A percentile compares a stretch with the other conserved stretches of the same genome.
These are phyloP conservation scores for Pleurotus giganteus DNA, from an alignment of 768 basidiomycete genomes.

Conservation along the genomic window DNA sequence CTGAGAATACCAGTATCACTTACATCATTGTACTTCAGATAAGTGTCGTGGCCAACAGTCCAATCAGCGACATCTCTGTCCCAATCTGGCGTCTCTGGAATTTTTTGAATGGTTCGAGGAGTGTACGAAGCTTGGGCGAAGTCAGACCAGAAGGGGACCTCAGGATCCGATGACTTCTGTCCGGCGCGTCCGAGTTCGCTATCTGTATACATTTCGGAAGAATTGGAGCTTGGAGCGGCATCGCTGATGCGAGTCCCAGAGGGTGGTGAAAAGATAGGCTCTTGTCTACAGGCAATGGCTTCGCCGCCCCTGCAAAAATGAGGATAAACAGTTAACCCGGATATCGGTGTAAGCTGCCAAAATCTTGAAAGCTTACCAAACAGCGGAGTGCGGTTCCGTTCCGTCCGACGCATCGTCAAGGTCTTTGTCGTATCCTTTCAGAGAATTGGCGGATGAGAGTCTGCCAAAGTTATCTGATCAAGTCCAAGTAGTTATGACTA, in stretches of 20 bases:
- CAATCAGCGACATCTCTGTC: slow-evolving; percentile 55
- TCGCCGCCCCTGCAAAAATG: slow-evolving; percentile 43
- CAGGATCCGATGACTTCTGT: slow-evolving; percentile 14
- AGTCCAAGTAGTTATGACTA: slow-evolving; percentile 2
- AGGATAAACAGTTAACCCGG: slow-evolving; percentile 2
- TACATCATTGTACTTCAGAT: slow-evolving; percentile 56
- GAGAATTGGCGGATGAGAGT: slow-evolving; percentile 39
- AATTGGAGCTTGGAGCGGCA: background rate
- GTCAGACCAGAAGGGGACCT: slow-evolving; percentile 67
- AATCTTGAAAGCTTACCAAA: background rate
- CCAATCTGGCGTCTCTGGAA: slow-evolving; percentile 60
- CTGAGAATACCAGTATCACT: slow-evolving; percentile 10
- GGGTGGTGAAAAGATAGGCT: slow-evolving; percentile 34
- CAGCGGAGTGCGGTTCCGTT: background rate
- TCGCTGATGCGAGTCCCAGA: background rate
- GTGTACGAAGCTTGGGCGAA: slow-evolving; percentile 62
- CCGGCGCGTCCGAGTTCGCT: slow-evolving; percentile 11
- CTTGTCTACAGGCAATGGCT: slow-evolving; percentile 49
- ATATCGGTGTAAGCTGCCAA: background rate
- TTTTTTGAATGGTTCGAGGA: slow-evolving; percentile 60
- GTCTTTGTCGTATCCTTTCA: slow-evolving; percentile 31
- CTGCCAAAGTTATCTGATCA: slow-evolving; percentile 64
- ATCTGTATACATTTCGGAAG: slow-evolving; percentile 8
- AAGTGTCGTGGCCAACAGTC: slow-evolving; percentile 49
- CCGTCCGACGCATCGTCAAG: slow-evolving; percentile 2